phyloP scores from a whole-genome alignment of 1,284 basidiomycete genomes.

The Gomphus sp. region DNA sequence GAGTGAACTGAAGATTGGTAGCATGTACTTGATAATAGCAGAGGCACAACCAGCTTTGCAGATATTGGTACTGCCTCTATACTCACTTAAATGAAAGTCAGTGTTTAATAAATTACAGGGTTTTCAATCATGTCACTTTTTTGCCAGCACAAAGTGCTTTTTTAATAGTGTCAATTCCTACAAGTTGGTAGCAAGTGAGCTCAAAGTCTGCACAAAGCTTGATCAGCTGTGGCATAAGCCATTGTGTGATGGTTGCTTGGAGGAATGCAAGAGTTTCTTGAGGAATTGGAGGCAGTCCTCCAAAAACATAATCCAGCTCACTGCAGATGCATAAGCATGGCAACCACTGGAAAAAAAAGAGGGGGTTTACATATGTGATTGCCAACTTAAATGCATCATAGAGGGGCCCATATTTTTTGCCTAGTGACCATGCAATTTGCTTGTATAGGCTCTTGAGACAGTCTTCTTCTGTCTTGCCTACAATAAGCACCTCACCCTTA shows the following conservation, averaged over 20 bases:
- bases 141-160: conserved; percentile 87
- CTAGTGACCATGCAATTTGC: conserved; percentile 88
- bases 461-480: conserved; percentile 45
- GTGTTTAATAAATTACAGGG: background rate
- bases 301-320: conserved; percentile 82
- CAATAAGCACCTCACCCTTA: background rate
- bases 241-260: conserved; percentile 82
- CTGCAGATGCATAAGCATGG: conserved; percentile 29
- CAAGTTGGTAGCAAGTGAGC: conserved; percentile 92
- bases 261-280: conserved; percentile 58
- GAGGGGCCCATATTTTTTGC: conserved; percentile 87
- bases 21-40: too few relatives aligned
- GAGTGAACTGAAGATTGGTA: too few relatives aligned
- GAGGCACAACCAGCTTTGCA: conserved; percentile 94
- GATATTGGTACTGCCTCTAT: conserved; percentile 94
- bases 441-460: conserved; percentile 83
- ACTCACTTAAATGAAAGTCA: conserved; percentile 37
- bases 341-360: background rate
- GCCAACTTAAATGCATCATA: conserved; percentile 98
- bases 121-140: conserved; percentile 20
- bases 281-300: conserved; percentile 58
- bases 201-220: conserved; percentile 98
- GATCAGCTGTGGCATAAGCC: conserved; percentile 96
- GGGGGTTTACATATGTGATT: conserved; percentile 66
- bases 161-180: conserved; percentile 98